Percentiles rank a stretch among this genome's conserved stretches.
Evolutionary conservation across 305 asterid genomes (phyloP).

Genomic region (Fraxinus paxiana): DNA sequence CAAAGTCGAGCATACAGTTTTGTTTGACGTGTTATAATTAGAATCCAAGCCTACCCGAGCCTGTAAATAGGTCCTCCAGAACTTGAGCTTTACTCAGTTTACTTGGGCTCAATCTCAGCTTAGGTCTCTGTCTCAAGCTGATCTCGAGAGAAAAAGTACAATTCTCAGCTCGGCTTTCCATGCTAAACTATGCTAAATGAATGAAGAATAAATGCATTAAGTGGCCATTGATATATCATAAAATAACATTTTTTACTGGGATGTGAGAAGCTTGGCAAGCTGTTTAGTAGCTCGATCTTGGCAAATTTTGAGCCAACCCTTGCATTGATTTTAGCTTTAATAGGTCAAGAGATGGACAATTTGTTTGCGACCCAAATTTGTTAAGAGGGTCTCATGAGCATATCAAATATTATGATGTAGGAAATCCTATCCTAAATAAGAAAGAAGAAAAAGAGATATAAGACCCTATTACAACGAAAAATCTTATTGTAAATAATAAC

Average conservation of each 20-base stretch:
- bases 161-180: neutral
- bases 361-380: neutral
- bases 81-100: neutral
- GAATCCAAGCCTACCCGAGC: neutral
- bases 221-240: neutral
- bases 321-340: neutral
- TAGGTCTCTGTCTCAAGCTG: neutral
- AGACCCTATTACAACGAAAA: neutral
- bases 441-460: too few relatives aligned
- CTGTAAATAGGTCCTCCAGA: neutral
- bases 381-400: neutral
- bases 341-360: neutral
- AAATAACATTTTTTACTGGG: neutral
- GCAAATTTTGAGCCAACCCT: neutral
- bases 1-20: neutral
- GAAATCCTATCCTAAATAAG: neutral
- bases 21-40: neutral
- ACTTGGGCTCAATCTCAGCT: neutral
- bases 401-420: neutral
- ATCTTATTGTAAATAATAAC: neutral
- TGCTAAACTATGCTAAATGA: neutral
- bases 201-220: neutral
- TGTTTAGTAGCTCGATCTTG: neutral
- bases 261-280: neutral
- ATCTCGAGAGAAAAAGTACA: neutral